A percentile compares a stretch with the other conserved stretches of the same genome.
Conservation (phyloP, 2,329 filamentous ascomycete species). For the Colletotrichum gigasporum region DNA sequence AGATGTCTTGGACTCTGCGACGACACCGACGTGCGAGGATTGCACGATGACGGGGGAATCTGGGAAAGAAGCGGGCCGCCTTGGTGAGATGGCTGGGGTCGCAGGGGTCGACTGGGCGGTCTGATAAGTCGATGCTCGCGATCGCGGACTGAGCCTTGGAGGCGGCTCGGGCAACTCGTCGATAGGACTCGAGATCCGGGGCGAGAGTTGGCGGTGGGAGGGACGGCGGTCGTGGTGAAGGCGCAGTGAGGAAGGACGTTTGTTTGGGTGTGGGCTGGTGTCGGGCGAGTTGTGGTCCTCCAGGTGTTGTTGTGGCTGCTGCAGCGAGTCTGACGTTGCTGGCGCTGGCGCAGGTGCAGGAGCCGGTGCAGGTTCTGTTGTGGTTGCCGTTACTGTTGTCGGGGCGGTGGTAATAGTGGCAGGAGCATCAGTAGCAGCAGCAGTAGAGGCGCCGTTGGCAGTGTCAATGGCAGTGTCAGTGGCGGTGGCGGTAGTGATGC, state of each 20-base stretch:
- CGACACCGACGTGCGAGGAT: constrained; percentile 22
- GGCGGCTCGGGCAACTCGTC: constrained; percentile 33
- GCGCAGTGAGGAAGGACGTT: constrained; percentile 12
- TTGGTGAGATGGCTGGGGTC: constrained; percentile 32
- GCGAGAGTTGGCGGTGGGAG: constrained; percentile 31
- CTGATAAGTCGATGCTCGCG: constrained; percentile 50
- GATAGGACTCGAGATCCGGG: constrained; percentile 30
- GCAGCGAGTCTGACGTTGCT: constrained; percentile 30
- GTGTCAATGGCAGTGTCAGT: constrained; percentile 3
- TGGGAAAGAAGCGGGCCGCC: constrained; percentile 49
- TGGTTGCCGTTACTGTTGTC: constrained; percentile 12
- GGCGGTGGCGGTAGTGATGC: neutral
- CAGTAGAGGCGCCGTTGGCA: neutral
- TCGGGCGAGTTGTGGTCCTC: constrained; percentile 11
- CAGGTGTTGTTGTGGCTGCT: constrained; percentile 14
- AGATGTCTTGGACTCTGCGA: constrained; percentile 36
- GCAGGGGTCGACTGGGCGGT: constrained; percentile 37
- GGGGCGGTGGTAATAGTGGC: neutral
- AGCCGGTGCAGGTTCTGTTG: neutral
- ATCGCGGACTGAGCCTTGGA: constrained; percentile 33
- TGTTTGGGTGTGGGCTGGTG: constrained; percentile 19
- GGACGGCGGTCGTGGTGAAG: constrained; percentile 22
- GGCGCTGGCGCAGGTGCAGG: neutral
- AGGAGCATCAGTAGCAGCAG: neutral
- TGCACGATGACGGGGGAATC: constrained; percentile 39